Evolutionary conservation across 129 eudicot species (phyloP).

Genomic region (Flaveria bidentis): DNA sequence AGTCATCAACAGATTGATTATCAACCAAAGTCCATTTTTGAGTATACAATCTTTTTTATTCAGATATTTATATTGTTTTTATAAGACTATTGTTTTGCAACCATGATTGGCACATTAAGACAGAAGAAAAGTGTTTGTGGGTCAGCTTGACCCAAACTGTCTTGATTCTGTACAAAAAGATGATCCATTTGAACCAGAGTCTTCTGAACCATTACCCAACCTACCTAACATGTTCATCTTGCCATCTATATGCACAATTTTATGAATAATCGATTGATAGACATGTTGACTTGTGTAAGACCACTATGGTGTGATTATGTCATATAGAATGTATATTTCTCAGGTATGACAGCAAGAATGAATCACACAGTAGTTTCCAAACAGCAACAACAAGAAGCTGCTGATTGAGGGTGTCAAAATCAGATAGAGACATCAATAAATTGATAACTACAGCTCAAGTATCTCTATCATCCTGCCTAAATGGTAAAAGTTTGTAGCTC

Average conservation of each 20-base stretch:
- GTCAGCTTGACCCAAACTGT: not conserved
- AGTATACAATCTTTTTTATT: not conserved
- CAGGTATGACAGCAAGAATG: too few species aligned
- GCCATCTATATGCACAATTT: not conserved
- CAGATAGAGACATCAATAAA: not conserved
- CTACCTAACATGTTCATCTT: not conserved
- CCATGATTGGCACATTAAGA: not conserved
- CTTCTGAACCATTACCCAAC: not conserved
- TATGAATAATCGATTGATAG: not conserved
- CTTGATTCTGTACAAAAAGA: not conserved
- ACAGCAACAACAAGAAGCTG: not conserved
- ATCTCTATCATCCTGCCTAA: too few species aligned
- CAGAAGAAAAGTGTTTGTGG: not conserved
- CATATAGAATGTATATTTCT: too few species aligned
- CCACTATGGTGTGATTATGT: not conserved
- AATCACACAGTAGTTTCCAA: too few species aligned
- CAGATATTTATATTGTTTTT: not conserved
- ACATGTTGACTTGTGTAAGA: not conserved
- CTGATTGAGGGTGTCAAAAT: not conserved
- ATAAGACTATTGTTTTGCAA: not conserved
- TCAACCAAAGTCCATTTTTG: not conserved
- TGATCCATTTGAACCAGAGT: not conserved
- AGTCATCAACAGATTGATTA: not conserved
- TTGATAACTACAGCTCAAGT: not conserved
- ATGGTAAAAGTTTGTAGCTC: too few species aligned